Evolutionary conservation across 140 eudicot genomes (phyloP).

Genomic region (Cichorium intybus): DNA sequence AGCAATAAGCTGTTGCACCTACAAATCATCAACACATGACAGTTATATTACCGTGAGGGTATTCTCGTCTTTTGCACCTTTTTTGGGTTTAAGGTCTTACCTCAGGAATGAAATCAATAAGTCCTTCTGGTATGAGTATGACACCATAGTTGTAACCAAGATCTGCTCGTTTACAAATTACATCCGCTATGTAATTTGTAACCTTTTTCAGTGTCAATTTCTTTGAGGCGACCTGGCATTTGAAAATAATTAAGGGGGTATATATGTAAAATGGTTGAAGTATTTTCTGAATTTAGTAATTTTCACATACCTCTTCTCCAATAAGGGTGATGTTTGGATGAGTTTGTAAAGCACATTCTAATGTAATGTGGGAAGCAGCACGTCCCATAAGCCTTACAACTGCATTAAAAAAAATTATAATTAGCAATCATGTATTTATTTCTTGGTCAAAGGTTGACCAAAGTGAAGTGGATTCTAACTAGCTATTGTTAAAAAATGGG

Average conservation of each 20-base stretch:
- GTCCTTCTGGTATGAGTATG: conserved; percentile 92
- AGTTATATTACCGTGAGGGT: too few relatives aligned
- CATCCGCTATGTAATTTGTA: conserved; percentile 86
- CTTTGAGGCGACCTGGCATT: conserved; percentile 81
- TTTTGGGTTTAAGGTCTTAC: conserved; percentile 23
- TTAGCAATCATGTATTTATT: neutral
- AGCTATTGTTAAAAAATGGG: neutral
- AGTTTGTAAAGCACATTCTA: conserved; percentile 98
- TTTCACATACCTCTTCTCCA: conserved; percentile 99
- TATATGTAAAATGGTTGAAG: neutral
- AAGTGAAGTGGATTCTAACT: neutral
- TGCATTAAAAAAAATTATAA: conserved; percentile 30
- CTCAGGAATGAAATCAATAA: conserved; percentile 97
- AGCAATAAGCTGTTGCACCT: conserved; percentile 95
- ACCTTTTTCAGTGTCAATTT: conserved; percentile 79
- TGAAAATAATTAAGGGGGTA: neutral
- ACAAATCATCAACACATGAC: conserved; percentile 27
- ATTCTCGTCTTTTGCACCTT: neutral
- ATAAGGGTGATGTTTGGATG: conserved; percentile 96
- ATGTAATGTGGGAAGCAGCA: conserved; percentile 97
- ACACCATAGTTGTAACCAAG: conserved; percentile 92
- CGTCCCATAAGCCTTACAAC: conserved; percentile 99
- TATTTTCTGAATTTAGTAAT: too few relatives aligned
- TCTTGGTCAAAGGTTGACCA: conserved; percentile 19
- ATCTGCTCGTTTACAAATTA: conserved; percentile 85